Evolutionary conservation across 2,329 filamentous ascomycete species (phyloP).

Genomic region (Fusarium citri): DNA sequence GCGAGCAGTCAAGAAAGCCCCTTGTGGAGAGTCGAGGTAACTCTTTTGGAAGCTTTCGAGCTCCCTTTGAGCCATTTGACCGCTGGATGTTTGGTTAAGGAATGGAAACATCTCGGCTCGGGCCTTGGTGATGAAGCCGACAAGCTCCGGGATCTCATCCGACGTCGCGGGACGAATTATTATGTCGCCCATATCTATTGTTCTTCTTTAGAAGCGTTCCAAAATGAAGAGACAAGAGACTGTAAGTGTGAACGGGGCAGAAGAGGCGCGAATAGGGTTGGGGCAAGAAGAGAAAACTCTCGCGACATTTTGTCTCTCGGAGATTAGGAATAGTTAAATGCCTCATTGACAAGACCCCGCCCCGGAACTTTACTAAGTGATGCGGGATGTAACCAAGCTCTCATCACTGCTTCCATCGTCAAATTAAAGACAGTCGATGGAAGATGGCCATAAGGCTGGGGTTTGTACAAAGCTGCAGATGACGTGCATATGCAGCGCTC

Average conservation of each 20-base stretch:
- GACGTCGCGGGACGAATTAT: constrained; percentile 25
- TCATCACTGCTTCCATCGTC: background rate
- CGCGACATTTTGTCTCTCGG: background rate
- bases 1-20: constrained; percentile 38
- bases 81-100: constrained; percentile 34
- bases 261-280: background rate
- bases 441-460: background rate
- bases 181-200: constrained; percentile 10
- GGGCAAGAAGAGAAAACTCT: background rate
- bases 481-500: background rate
- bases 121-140: constrained; percentile 40
- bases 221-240: no score
- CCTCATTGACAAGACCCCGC: background rate
- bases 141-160: constrained; percentile 41
- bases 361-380: background rate
- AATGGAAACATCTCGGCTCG: constrained; percentile 48
- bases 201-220: accelerated
- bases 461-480: background rate
- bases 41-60: constrained; percentile 35
- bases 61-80: constrained; percentile 29
- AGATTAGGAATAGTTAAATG: background rate
- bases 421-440: background rate
- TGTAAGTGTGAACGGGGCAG: background rate
- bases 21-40: constrained; percentile 41
- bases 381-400: background rate